These are phyloP conservation scores for Daphne laureola DNA, from an alignment of 441 rosid species.

Conservation along the genomic window DNA sequence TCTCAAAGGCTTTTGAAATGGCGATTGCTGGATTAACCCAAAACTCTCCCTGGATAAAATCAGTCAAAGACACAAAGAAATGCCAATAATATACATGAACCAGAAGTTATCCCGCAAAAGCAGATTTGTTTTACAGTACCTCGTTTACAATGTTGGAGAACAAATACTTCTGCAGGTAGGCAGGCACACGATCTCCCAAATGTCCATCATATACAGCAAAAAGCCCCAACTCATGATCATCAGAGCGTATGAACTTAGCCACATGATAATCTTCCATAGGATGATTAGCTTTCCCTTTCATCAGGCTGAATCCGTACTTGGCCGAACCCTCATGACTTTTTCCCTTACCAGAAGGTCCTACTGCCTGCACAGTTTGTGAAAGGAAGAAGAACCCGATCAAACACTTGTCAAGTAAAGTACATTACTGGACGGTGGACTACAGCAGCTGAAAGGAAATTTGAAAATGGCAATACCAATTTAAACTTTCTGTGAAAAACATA, in stretches of 20 bases:
- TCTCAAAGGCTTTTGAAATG: slow-evolving; percentile 74
- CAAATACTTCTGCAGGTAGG: slow-evolving; percentile 74
- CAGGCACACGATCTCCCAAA: slow-evolving; percentile 73
- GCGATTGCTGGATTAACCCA: slow-evolving; percentile 60
- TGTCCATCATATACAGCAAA: slow-evolving; percentile 93
- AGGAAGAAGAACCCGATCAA: neutral
- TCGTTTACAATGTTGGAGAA: slow-evolving; percentile 77
- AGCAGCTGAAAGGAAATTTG: neutral
- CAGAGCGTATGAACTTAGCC: slow-evolving; percentile 51
- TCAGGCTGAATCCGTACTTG: slow-evolving; percentile 72
- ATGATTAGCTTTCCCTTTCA: slow-evolving; percentile 89
- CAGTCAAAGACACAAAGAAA: slow-evolving; percentile 16
- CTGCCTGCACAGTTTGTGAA: slow-evolving; percentile 24
- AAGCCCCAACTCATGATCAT: slow-evolving; percentile 71
- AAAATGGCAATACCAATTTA: too few relatives aligned
- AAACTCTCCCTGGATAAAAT: slow-evolving; percentile 56
- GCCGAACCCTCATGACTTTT: slow-evolving; percentile 45
- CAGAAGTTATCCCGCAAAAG: slow-evolving; percentile 6
- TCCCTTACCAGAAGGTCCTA: slow-evolving; percentile 68
- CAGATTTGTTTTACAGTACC: slow-evolving; percentile 28
- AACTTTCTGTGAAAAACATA: too few relatives aligned
- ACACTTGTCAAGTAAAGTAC: neutral
- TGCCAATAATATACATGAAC: slow-evolving; percentile 6
- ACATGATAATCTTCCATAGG: slow-evolving; percentile 97
- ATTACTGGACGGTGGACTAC: neutral